Conservation (phyloP, 495 filamentous ascomycete species). For the Penicillium chermesinum region DNA sequence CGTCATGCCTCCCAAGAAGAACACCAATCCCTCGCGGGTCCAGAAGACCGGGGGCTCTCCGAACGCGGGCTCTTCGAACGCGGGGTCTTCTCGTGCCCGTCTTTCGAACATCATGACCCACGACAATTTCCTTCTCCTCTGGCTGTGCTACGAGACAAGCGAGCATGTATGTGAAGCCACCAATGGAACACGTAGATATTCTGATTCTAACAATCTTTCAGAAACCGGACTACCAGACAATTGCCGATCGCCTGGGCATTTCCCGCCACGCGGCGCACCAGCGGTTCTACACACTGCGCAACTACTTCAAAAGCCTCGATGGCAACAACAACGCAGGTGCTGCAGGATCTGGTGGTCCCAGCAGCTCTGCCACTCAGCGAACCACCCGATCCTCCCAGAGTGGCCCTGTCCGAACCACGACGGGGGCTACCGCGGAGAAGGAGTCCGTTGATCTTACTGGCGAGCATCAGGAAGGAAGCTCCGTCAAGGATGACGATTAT, state of each 20-base stretch:
- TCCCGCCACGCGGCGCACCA: not conserved
- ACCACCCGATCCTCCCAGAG: too few relatives aligned
- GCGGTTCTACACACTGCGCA: not conserved
- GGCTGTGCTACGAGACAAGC: not conserved
- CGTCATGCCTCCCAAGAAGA: not conserved
- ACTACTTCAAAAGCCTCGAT: not conserved
- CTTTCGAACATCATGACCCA: not conserved
- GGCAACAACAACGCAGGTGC: not conserved
- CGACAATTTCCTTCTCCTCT: not conserved
- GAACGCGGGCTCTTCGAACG: not conserved
- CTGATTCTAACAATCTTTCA: not conserved
- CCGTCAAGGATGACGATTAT: too few relatives aligned
- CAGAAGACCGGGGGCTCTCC: not conserved
- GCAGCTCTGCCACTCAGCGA: too few relatives aligned
- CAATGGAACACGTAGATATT: not conserved
- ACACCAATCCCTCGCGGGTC: not conserved
- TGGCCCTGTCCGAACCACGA: too few relatives aligned
- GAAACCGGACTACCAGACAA: not conserved
- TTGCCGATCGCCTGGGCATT: not conserved
- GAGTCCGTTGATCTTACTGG: too few relatives aligned
- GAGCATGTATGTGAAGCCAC: not conserved
- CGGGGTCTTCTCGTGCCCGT: not conserved
- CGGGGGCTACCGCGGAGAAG: too few relatives aligned
- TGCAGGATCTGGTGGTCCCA: too few relatives aligned
- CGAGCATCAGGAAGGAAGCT: too few relatives aligned